A percentile compares a stretch with the other conserved stretches of the same genome.
Evolutionary conservation across 345 rosid genomes (phyloP).

Genomic region (Eucalyptus caleyi): DNA sequence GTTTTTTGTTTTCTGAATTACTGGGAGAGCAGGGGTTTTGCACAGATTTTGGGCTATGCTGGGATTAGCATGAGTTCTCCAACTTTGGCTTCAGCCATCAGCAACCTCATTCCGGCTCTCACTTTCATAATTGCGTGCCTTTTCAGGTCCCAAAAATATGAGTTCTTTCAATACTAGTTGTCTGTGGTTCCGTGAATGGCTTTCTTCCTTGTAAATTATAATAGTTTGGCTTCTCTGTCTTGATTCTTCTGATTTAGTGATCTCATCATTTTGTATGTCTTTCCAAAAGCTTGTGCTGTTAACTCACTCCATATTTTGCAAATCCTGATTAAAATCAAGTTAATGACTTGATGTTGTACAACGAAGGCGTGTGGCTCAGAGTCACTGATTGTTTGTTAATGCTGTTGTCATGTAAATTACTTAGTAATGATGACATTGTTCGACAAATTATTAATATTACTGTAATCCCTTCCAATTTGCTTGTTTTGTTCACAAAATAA

Average conservation of each 20-base stretch:
- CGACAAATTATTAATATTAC: not conserved
- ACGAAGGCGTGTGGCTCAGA: not conserved
- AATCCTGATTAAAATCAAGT: not conserved
- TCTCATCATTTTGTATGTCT: not conserved
- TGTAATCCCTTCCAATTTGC: not conserved
- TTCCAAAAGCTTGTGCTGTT: not conserved
- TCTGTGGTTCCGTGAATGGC: not conserved
- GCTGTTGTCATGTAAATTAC: not conserved
- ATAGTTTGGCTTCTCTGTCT: not conserved
- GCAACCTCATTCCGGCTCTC: not conserved
- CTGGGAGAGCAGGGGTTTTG: not conserved
- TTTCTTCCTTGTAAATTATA: not conserved
- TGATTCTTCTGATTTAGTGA: not conserved
- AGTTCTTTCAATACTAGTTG: not conserved
- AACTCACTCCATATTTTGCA: not conserved
- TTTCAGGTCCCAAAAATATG: not conserved
- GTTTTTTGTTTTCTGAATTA: not conserved
- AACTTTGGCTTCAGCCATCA: not conserved
- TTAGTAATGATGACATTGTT: not conserved
- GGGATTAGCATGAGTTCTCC: not conserved
- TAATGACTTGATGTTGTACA: not conserved
- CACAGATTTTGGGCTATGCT: not conserved
- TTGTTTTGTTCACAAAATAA: not conserved
- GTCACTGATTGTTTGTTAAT: not conserved
- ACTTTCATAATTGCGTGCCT: not conserved